Conservation (phyloP, 176 grass and related monocot genomes). For the Oryza brachyantha region DNA sequence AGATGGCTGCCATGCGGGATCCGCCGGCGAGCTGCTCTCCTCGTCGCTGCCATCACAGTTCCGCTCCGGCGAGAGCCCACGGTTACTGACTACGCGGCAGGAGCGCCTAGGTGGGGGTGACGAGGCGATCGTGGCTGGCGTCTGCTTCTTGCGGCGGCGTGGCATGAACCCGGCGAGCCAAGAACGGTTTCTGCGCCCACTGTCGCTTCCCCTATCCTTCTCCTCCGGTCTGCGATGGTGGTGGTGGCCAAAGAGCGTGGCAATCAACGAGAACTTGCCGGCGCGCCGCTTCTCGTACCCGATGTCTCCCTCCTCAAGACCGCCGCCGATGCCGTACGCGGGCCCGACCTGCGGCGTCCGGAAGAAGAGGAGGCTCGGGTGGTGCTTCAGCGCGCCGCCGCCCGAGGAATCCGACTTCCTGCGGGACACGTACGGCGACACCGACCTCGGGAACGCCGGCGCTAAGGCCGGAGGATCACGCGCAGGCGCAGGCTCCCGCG, state of each 20-base stretch:
- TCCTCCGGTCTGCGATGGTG: conserved; percentile 31
- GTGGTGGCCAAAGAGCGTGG: conserved; percentile 57
- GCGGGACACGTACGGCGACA: conserved; percentile 60
- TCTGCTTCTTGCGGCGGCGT: conserved; percentile 49
- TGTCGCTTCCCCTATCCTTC: neutral
- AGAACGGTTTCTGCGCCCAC: conserved; percentile 39
- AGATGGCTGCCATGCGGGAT: conserved; percentile 54
- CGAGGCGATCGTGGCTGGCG: neutral
- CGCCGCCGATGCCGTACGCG: conserved; percentile 20
- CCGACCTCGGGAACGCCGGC: conserved; percentile 58
- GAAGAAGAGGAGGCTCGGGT: conserved; percentile 65
- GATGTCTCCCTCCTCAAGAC: conserved; percentile 46
- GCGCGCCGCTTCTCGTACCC: conserved; percentile 37
- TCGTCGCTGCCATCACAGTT: conserved; percentile 27
- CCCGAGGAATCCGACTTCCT: conserved; percentile 48
- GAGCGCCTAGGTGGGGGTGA: conserved; percentile 23
- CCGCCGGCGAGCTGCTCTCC: conserved; percentile 42
- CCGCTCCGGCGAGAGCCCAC: conserved; percentile 58
- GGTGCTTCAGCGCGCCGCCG: conserved; percentile 26
- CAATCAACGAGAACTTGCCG: conserved; percentile 60
- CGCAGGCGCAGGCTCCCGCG: neutral
- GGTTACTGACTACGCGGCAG: conserved; percentile 47
- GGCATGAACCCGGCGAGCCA: conserved; percentile 69
- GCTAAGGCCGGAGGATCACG: neutral
- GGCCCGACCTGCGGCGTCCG: conserved; percentile 83